Base-by-base conservation (phyloP, 2,329 filamentous ascomycete species). In the Xylaria hypoxylon region DNA sequence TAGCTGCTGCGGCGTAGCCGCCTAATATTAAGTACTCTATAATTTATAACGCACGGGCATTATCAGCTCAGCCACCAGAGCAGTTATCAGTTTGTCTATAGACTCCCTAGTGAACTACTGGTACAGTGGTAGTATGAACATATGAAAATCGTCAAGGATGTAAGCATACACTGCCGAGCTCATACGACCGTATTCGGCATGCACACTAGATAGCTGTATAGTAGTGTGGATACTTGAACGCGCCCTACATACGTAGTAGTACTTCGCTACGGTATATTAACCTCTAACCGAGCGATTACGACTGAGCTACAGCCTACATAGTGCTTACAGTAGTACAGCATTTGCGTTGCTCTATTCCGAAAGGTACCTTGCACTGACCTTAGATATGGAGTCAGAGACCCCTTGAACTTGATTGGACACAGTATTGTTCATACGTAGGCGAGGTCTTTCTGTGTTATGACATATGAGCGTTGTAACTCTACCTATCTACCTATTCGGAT, bases 141-240 rank as follows among this genome's bases (percentile, higher is more conserved):
- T 53, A 40, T 17, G 24, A 45, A 22, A 63, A 48, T 28, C 50
- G 31, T 28, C 60, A 26, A 38, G 59, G 50, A 48, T 57, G 38
- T 57, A 45, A 52, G 56, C 56, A 48, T 35, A 17, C 61, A 64
- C 52, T 67, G 38, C 61, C 61, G 65, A 64, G 61, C 52, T 47
- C 38, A n/a, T 51, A 31, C n/a, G 24, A 58, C 56, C 55, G 56
- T 63, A 63, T 63, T 63, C 64, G 64, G 64, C 38, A 67, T 28
- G 35, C 28, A 26, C 13, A 15, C 10, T 33, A n/a, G n/a, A n/a
- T n/a, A n/a, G n/a, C n/a, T 40, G 38, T 40, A 44, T 19, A 44
- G 17, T 8, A n/a, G n/a, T n/a, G n/a, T n/a, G 31, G 31, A 33
- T 24, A 50, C 8, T 33, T 13, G 51, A 56, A 31, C 8, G 22